Percentiles rank a stretch among this genome's conserved stretches.
Conservation (phyloP, 23 red algal genomes). For the Cyanidiococcus yangmingshanensis region DNA sequence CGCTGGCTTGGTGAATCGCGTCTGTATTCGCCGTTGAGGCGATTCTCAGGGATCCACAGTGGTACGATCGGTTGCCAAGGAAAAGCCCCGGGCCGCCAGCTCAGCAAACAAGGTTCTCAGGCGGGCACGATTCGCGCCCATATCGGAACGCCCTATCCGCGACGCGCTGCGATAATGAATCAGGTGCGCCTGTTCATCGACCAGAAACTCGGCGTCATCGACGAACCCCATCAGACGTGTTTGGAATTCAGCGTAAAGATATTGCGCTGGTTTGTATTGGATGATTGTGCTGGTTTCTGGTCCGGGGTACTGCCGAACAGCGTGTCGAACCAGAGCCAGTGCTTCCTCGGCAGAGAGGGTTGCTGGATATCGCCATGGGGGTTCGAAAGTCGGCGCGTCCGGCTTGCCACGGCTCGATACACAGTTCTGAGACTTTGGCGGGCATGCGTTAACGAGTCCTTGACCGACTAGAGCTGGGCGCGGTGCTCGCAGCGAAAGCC, state of each 20-base stretch:
- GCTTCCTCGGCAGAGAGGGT: not conserved
- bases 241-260: slow-evolving; percentile 7
- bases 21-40: not conserved
- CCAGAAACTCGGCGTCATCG: not conserved
- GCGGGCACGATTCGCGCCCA: slow-evolving; percentile 11
- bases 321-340: not conserved
- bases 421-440: not conserved
- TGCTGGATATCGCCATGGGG: slow-evolving; percentile 3
- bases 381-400: not conserved
- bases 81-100: not conserved
- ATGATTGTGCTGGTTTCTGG: not conserved
- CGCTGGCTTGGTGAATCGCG: too few species aligned
- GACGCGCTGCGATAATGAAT: slow-evolving; percentile 8
- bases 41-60: too few species aligned
- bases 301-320: not conserved
- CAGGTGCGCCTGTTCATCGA: not conserved
- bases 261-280: not conserved
- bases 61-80: not conserved
- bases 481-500: not conserved
- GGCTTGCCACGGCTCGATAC: not conserved
- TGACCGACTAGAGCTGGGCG: not conserved
- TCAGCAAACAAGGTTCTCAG: not conserved
- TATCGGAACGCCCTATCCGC: slow-evolving; percentile 9
- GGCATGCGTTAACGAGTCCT: not conserved
- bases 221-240: not conserved